These are phyloP conservation scores for Plasmodium relictum DNA, from an alignment of 169 alveolate species.

Conservation along the genomic window DNA sequence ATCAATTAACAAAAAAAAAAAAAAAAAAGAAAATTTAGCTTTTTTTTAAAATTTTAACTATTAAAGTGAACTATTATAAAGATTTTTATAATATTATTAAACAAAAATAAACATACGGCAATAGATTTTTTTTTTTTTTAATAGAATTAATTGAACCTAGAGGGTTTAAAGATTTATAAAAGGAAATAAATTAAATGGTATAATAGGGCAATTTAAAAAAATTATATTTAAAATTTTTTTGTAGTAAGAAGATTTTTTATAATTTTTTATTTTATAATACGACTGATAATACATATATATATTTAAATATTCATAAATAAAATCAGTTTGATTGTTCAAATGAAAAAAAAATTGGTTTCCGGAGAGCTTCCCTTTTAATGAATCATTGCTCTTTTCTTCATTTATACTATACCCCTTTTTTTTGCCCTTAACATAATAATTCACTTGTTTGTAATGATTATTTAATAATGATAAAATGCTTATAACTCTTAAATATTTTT, in stretches of 20 bases:
- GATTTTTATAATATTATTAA: too few species aligned
- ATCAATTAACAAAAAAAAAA: too few species aligned
- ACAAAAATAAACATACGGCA: too few species aligned
- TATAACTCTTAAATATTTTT: slow-evolving; percentile 62
- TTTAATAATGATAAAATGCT: slow-evolving; percentile 45
- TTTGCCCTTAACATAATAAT: slow-evolving; percentile 18
- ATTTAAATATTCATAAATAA: slow-evolving; percentile 67
- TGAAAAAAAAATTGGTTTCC: slow-evolving; percentile 13
- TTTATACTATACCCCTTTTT: not conserved
- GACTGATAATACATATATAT: slow-evolving; percentile 70
- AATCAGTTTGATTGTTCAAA: slow-evolving; percentile 67
- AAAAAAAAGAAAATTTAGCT: too few species aligned
- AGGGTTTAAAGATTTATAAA: slow-evolving; percentile 38
- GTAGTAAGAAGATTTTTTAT: slow-evolving; percentile 44
- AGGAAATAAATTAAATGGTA: slow-evolving; percentile 60
- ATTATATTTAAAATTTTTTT: slow-evolving; percentile 50
- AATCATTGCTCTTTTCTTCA: not conserved
- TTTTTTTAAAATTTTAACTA: too few species aligned
- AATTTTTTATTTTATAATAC: slow-evolving; percentile 35
- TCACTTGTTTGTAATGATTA: slow-evolving; percentile 46
- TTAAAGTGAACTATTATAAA: too few species aligned
- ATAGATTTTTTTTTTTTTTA: too few species aligned
- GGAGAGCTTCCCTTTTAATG: not conserved
- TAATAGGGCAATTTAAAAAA: slow-evolving; percentile 52
- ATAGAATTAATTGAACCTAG: not conserved